Conservation (phyloP, 2,329 filamentous ascomycete species). For the Lomentospora prolificans region DNA sequence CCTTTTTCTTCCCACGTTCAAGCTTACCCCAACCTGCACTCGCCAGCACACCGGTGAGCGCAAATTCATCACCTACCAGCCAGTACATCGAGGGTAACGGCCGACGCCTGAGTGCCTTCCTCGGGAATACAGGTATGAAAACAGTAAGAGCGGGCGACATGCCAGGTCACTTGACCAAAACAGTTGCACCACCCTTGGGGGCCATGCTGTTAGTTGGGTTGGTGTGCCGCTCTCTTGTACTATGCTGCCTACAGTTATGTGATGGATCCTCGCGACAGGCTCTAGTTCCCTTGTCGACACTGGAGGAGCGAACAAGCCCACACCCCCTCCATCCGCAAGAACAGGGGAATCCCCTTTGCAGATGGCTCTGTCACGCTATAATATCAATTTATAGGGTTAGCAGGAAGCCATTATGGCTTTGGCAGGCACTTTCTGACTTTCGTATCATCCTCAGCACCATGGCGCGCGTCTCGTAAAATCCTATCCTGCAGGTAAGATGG, state of each 20-base stretch:
- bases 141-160: neutral
- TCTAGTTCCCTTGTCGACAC: neutral
- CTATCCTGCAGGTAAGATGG: neutral
- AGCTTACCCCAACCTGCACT: neutral
- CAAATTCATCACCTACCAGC: no score
- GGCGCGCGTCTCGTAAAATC: no score
- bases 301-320: neutral
- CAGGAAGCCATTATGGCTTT: no score
- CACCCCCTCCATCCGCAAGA: neutral
- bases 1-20: neutral
- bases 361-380: no score
- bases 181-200: neutral
- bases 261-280: neutral
- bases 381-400: no score
- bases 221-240: neutral
- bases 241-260: neutral
- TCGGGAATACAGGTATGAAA: neutral
- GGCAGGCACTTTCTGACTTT: no score
- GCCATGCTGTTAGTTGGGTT: neutral
- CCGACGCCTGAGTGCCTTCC: no score
- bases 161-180: neutral
- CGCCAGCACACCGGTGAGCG: neutral
- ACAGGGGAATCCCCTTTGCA: no score
- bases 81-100: no score
- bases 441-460: no score